Evolutionary conservation across 805 yeast genomes (phyloP).

Genomic region (Cyberlindnera euphorbiiphila): DNA sequence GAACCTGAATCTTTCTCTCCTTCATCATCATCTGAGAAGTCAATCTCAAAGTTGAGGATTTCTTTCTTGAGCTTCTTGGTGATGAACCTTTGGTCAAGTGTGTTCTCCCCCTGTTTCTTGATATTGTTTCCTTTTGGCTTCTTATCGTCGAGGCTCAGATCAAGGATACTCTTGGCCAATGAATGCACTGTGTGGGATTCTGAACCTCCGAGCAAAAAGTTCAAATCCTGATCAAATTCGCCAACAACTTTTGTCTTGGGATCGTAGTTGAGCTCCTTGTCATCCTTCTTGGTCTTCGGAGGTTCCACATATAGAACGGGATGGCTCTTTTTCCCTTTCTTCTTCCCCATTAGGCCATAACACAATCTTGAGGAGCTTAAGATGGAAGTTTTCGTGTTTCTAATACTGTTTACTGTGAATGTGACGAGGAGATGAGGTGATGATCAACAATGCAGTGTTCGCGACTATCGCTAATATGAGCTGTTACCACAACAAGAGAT

Average conservation of each 20-base stretch:
- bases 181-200: not conserved
- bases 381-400: not conserved
- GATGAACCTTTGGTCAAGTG: not conserved
- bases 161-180: not conserved
- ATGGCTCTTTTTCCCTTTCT: conserved; percentile 3
- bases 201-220: conserved; percentile 13
- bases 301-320: conserved; percentile 14
- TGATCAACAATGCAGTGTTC: too few species aligned
- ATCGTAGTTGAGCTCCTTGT: conserved; percentile 9
- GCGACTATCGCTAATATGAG: too few species aligned
- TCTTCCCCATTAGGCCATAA: conserved; percentile 11
- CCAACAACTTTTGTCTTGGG: conserved; percentile 18
- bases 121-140: not conserved
- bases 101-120: not conserved
- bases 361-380: not conserved
- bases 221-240: conserved; percentile 21
- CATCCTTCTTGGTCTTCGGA: not conserved
- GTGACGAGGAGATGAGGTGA: not conserved
- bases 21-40: conserved; percentile 16
- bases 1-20: not conserved
- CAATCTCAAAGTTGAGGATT: conserved; percentile 22
- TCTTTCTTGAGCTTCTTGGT: conserved; percentile 15
- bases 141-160: not conserved
- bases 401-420: not conserved
- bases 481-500: too few species aligned